A percentile compares a stretch with the other conserved stretches of the same genome.
These are phyloP conservation scores for fission yeast (Schizosaccharomyces pombe) DNA, from an alignment of 805 yeast genomes.

Conservation along the genomic window DNA sequence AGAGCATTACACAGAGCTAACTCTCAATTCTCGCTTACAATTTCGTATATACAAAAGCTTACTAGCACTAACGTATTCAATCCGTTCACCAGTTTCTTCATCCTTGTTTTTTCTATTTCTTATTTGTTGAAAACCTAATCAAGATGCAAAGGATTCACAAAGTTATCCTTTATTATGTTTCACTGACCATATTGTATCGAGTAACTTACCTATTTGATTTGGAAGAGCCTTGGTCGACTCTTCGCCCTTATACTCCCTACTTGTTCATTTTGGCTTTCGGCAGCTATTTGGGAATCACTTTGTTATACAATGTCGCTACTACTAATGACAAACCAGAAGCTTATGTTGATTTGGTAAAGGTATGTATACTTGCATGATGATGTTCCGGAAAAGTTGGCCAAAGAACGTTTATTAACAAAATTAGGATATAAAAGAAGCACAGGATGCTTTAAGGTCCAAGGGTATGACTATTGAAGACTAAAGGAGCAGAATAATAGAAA, in stretches of 20 bases:
- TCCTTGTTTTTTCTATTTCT: not conserved
- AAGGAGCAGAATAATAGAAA: no score
- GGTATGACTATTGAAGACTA: not conserved
- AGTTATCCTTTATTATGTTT: not conserved
- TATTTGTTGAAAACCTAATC: no score
- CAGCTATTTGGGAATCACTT: not conserved
- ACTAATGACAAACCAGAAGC: not conserved
- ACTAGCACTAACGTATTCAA: no score
- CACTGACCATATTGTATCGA: not conserved
- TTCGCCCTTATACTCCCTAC: not conserved
- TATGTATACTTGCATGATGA: not conserved
- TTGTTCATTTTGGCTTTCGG: not conserved
- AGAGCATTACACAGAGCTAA: no score
- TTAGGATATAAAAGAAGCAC: slow-evolving; percentile 1
- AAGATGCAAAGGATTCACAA: slow-evolving; percentile 2
- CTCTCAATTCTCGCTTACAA: no score
- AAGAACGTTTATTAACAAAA: not conserved
- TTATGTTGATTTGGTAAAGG: slow-evolving; percentile 1
- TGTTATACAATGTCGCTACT: not conserved
- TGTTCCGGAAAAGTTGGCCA: not conserved
- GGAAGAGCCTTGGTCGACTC: not conserved
- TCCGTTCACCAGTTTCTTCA: not conserved
- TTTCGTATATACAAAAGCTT: no score
- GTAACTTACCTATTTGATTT: not conserved
- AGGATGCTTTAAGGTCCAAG: not conserved